Base-by-base conservation (phyloP, 2,329 filamentous ascomycete species). In the Cryoendolithus antarcticus region DNA sequence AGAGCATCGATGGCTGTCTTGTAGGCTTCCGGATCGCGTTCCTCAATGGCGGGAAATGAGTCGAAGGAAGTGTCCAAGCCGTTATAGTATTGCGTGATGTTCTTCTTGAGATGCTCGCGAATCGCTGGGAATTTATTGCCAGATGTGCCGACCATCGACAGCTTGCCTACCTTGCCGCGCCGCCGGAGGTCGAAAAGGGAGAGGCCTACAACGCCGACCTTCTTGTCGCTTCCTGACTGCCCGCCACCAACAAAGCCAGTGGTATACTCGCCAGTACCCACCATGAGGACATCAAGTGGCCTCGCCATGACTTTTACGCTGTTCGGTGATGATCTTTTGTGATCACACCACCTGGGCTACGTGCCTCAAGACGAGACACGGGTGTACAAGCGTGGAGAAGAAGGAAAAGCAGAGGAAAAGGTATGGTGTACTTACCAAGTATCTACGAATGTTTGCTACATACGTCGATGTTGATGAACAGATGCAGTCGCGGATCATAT, bases 231-330 rank as follows among this genome's bases (percentile, higher is more conserved):
- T 8, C 75, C 80, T 3, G 86, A 93, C 37, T 79, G 81, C 43
- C 80, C 82, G 44, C 78, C 80, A 42, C 84, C 86, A 41, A 94
- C 86, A 52, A 91, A 95, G 42, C 88, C 88, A 32, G 89, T 95
- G 53, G 89, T 95, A 71, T 95, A 95, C 72, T 95, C 88, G 55
- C 88, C 89, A 8, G 88, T 94, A 48, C 88, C 88, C 43, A 94
- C 65, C 67, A 70, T 70, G 44, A 64, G 58, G 42, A 70, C 66
- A 52, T 69, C 63, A 48, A 64, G 56, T 33, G 66, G 66, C 15
- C 15, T 19, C 15, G 15, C 15, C 15, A 19, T 19, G 15, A 19
- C 15, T 19, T 19, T 19, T 19, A 19, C 15, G 15, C 15, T 19
- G 15, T 19, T 19, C 15, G 15, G 5, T 19, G 15, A 19, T 19